These are phyloP conservation scores for Pecoramyces ruminantium DNA, from an alignment of 192 early-diverging fungal genomes.

Conservation along the genomic window DNA sequence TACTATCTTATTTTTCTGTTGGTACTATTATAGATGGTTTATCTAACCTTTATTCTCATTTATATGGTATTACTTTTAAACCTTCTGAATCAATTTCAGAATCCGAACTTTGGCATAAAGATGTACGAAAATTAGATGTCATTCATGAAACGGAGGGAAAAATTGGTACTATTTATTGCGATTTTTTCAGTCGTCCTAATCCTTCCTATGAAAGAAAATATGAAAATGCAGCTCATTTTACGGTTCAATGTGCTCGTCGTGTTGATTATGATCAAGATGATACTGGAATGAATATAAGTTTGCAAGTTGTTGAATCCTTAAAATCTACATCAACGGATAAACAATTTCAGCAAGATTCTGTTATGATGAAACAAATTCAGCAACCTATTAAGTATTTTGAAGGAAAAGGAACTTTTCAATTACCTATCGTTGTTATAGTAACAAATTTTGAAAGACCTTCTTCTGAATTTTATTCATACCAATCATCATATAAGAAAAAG, in stretches of 20 bases:
- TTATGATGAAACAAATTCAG: background rate
- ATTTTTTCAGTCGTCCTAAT: constrained; percentile 61
- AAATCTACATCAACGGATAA: background rate
- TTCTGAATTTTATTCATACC: background rate
- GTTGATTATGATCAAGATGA: constrained; percentile 54
- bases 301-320: background rate
- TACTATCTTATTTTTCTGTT: constrained; percentile 68
- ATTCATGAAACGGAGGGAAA: constrained; percentile 72
- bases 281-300: background rate
- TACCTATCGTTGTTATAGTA: constrained; percentile 33
- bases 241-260: constrained; percentile 72
- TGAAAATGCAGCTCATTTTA: constrained; percentile 86
- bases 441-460: constrained; percentile 16
- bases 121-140: constrained; percentile 79
- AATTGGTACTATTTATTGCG: constrained; percentile 87
- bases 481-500: background rate
- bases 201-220: constrained; percentile 32
- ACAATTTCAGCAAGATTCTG: background rate
- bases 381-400: constrained; percentile 2
- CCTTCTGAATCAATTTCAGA: constrained; percentile 48
- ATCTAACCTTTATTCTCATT: constrained; percentile 59
- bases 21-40: constrained; percentile 75
- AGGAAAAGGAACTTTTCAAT: constrained; percentile 12
- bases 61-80: constrained; percentile 77
- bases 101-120: constrained; percentile 70